Evolutionary conservation across 1,139 yeast species (phyloP).

Genomic region (Geotrichum reessii): DNA sequence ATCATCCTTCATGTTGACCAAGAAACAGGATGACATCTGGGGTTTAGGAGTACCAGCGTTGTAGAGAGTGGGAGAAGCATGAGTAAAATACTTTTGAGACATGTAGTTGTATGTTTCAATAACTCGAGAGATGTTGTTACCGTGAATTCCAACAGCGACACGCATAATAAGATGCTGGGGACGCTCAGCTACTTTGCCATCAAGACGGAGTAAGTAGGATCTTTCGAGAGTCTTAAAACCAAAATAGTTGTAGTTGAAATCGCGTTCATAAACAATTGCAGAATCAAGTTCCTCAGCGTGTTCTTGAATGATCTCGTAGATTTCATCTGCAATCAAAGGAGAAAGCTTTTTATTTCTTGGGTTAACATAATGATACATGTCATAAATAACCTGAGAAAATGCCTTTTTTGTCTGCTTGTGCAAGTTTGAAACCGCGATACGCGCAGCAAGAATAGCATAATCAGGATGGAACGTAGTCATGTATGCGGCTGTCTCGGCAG

Average conservation of each 20-base stretch:
- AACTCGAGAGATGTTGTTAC: slow-evolving; percentile 54
- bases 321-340: slow-evolving; percentile 62
- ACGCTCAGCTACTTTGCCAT: slow-evolving; percentile 63
- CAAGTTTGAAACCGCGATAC: slow-evolving; percentile 70
- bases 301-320: slow-evolving; percentile 48
- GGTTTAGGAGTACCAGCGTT: slow-evolving; percentile 74
- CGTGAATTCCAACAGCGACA: slow-evolving; percentile 74
- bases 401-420: slow-evolving; percentile 73
- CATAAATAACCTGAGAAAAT: slow-evolving; percentile 61
- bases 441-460: slow-evolving; percentile 77
- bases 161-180: slow-evolving; percentile 79
- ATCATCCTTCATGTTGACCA: slow-evolving; percentile 73
- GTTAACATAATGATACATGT: slow-evolving; percentile 61
- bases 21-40: slow-evolving; percentile 74
- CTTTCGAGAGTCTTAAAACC: slow-evolving; percentile 73
- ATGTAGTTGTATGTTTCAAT: slow-evolving; percentile 66
- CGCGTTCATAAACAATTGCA: slow-evolving; percentile 62
- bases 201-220: slow-evolving; percentile 56
- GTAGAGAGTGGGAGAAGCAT: slow-evolving; percentile 77
- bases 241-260: slow-evolving; percentile 61
- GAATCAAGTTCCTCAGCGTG: slow-evolving; percentile 54
- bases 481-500: slow-evolving; percentile 84
- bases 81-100: slow-evolving; percentile 69
- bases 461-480: slow-evolving; percentile 90
- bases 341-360: slow-evolving; percentile 55